phyloP scores from a whole-genome alignment of 2,329 filamentous ascomycete genomes.

The Emergomyces africanus region DNA sequence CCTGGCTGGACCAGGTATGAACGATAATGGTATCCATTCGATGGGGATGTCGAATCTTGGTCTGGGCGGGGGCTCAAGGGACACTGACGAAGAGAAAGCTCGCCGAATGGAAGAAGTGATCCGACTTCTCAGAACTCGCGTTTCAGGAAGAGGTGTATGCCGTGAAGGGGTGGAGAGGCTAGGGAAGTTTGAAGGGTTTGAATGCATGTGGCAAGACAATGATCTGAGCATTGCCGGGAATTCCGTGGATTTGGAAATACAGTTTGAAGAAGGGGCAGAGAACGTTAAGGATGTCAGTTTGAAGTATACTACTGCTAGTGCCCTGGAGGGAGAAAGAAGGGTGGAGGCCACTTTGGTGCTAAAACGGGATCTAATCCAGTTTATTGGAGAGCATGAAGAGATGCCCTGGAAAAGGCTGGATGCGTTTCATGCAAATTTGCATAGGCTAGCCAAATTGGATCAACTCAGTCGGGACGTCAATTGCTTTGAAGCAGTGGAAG shows the following conservation, averaged over 20 bases:
- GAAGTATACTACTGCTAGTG: constrained; percentile 30
- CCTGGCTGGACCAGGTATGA: constrained; percentile 24
- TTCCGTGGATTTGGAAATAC: constrained; percentile 35
- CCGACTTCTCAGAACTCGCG: constrained; percentile 26
- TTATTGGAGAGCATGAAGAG: constrained; percentile 18
- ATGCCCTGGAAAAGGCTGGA: constrained; percentile 25
- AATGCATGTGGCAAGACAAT: constrained; percentile 36
- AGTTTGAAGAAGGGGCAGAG: constrained; percentile 29
- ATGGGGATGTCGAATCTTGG: constrained; percentile 28
- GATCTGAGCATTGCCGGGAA: constrained; percentile 35
- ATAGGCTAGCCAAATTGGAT: constrained; percentile 33
- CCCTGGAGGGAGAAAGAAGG: constrained; percentile 27
- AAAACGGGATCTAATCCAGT: constrained; percentile 26
- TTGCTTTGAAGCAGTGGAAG: constrained; percentile 35
- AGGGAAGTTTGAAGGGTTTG: constrained; percentile 31
- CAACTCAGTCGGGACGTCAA: constrained; percentile 33
- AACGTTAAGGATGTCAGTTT: constrained; percentile 31
- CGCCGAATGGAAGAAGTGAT: constrained; percentile 31
- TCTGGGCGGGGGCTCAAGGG: constrained; percentile 22
- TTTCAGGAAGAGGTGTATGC: constrained; percentile 31
- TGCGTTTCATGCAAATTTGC: constrained; percentile 31
- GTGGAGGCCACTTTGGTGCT: constrained; percentile 32
- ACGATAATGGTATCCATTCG: constrained; percentile 27
- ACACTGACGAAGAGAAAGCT: constrained; percentile 30
- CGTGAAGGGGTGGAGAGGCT: constrained; percentile 32